phyloP scores from a whole-genome alignment of 306 rosid genomes.

The Adenanthera pavonina region DNA sequence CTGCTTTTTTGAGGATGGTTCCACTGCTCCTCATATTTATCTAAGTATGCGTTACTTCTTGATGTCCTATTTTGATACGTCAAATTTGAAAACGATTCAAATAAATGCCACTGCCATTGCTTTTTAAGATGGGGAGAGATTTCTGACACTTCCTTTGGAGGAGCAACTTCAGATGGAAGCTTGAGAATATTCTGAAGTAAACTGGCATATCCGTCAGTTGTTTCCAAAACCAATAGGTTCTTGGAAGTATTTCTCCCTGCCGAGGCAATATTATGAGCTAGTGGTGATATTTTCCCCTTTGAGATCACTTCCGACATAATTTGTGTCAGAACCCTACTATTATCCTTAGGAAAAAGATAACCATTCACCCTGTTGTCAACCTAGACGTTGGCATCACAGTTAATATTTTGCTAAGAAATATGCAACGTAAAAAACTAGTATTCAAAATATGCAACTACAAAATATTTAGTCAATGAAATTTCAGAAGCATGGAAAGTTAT shows the following conservation, averaged over 20 bases:
- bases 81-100: constrained; percentile 63
- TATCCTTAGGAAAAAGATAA: constrained; percentile 79
- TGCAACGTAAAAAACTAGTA: neutral
- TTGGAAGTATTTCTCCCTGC: constrained; percentile 69
- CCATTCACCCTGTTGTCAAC: constrained; percentile 93
- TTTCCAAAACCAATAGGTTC: constrained; percentile 75
- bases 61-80: constrained; percentile 51
- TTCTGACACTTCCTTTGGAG: constrained; percentile 66
- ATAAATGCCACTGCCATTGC: constrained; percentile 85
- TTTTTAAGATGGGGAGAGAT: constrained; percentile 68
- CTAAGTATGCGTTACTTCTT: constrained; percentile 65
- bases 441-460: neutral
- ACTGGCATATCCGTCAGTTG: constrained; percentile 73
- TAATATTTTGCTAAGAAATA: constrained; percentile 42
- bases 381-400: constrained; percentile 57
- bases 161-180: constrained; percentile 84
- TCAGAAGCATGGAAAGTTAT: neutral
- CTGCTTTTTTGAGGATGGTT: constrained; percentile 59
- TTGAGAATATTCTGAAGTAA: constrained; percentile 73
- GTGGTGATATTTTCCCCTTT: constrained; percentile 70
- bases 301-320: constrained; percentile 66
- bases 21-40: constrained; percentile 71
- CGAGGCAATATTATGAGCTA: constrained; percentile 78
- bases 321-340: constrained; percentile 59
- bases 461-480: neutral